phyloP scores from a whole-genome alignment of 2,329 filamentous ascomycete genomes.

The Sclerotinia glacialis region DNA sequence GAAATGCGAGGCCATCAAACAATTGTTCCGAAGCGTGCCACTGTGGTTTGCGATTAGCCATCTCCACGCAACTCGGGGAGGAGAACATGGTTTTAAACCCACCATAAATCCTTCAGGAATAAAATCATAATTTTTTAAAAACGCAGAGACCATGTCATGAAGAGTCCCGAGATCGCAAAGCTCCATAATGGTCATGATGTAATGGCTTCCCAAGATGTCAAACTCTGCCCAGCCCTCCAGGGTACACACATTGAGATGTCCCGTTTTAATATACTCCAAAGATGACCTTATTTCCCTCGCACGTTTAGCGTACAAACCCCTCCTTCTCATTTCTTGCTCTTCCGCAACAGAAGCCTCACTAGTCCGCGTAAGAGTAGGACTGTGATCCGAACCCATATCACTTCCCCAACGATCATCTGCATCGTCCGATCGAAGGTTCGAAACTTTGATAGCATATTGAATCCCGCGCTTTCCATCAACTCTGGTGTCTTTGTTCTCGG shows the following conservation, averaged over 20 bases:
- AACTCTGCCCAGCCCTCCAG: constrained; percentile 6
- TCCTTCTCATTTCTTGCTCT: not conserved
- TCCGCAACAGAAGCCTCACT: constrained; percentile 5
- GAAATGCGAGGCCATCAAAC: constrained; percentile 14
- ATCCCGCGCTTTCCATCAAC: not conserved
- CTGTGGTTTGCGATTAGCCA: not conserved
- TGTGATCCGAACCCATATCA: not conserved
- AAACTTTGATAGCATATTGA: constrained; percentile 7
- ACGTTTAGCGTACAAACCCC: not conserved
- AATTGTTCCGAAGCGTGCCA: constrained; percentile 18
- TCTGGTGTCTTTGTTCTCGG: constrained; percentile 11
- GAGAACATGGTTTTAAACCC: not conserved
- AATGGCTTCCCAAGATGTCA: not conserved
- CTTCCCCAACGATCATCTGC: not conserved
- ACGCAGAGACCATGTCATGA: rapidly evolving
- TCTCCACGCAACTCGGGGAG: not conserved
- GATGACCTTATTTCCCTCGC: constrained; percentile 1
- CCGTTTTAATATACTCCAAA: constrained; percentile 1
- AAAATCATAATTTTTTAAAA: rapidly evolving
- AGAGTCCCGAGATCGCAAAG: constrained; percentile 9
- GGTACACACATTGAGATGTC: constrained; percentile 6
- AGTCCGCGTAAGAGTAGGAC: not conserved
- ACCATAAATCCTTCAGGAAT: constrained; percentile 12
- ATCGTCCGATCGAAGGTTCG: not conserved
- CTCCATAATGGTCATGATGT: not conserved